Conservation (phyloP, 805 yeast genomes). For the Metschnikowia noctiluminum region DNA sequence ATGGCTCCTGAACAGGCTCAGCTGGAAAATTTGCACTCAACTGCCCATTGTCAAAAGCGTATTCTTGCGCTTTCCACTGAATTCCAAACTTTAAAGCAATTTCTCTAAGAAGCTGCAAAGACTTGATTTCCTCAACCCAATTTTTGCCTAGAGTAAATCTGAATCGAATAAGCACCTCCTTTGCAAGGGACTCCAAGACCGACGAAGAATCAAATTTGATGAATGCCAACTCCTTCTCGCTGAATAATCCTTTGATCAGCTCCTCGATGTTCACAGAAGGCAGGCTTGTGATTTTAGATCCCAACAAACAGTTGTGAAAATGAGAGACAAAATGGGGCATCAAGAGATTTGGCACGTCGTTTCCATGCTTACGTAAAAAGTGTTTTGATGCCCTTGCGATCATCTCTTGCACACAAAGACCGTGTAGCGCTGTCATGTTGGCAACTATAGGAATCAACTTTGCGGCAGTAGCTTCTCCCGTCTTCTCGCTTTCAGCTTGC, state of each 20-base stretch:
- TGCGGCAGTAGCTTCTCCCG: conserved; percentile 30
- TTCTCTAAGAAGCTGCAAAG: conserved; percentile 58
- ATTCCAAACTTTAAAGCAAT: conserved; percentile 78
- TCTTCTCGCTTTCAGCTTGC: conserved; percentile 12
- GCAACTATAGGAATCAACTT: conserved; percentile 42
- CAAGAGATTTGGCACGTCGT: conserved; percentile 48
- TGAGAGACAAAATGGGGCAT: conserved; percentile 63
- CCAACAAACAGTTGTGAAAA: conserved; percentile 69
- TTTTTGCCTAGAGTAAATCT: conserved; percentile 51
- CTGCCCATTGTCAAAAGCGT: conserved; percentile 45
- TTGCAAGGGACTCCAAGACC: conserved; percentile 43
- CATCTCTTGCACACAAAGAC: conserved; percentile 60
- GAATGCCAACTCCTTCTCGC: conserved; percentile 40
- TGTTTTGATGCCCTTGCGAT: conserved; percentile 80
- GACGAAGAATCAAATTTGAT: conserved; percentile 43
- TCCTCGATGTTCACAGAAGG: conserved; percentile 45
- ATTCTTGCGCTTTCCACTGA: conserved; percentile 65
- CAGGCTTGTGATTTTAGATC: conserved; percentile 39
- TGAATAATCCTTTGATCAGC: conserved; percentile 37
- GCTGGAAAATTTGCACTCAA: conserved; percentile 29
- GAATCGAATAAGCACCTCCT: conserved; percentile 60
- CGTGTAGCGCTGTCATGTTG: conserved; percentile 46
- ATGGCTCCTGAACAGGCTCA: conserved; percentile 19
- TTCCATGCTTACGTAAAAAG: conserved; percentile 50
- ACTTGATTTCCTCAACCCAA: conserved; percentile 43